phyloP scores from a whole-genome alignment of 2,329 filamentous ascomycete species.

The Xylaria sp. region DNA sequence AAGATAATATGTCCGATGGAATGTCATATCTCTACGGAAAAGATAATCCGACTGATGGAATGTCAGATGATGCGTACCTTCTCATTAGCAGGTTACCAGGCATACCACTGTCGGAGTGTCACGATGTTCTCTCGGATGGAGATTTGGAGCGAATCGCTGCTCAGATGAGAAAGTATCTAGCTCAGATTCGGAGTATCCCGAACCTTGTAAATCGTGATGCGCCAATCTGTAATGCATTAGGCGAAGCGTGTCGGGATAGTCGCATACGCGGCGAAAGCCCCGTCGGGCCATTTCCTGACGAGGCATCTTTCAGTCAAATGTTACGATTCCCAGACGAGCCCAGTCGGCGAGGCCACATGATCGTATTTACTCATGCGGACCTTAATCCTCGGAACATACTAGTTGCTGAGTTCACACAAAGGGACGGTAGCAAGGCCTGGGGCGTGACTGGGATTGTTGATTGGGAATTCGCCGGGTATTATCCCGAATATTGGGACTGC shows the following conservation, averaged over 20 bases:
- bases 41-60: neutral
- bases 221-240: constrained; percentile 50
- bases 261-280: constrained; percentile 43
- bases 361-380: constrained; percentile 51
- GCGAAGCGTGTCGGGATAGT: constrained; percentile 44
- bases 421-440: constrained; percentile 43
- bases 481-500: constrained; percentile 50
- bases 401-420: constrained; percentile 39
- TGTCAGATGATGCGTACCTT: constrained; percentile 34
- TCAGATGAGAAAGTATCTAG: constrained; percentile 45
- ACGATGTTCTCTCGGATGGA: constrained; percentile 44
- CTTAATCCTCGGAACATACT: constrained; percentile 52
- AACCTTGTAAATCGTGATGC: constrained; percentile 30
- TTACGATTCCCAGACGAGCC: constrained; percentile 49
- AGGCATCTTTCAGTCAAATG: constrained; percentile 49
- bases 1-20: neutral
- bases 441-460: constrained; percentile 47
- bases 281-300: constrained; percentile 48
- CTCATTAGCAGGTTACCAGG: constrained; percentile 43
- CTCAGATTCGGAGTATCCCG: constrained; percentile 47
- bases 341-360: constrained; percentile 44
- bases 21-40: too few species aligned
- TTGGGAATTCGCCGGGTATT: constrained; percentile 48
- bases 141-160: constrained; percentile 40
- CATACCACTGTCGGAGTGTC: constrained; percentile 38